Evolutionary conservation across 768 basidiomycete genomes (phyloP).

Genomic region (Megacollybia marginata): DNA sequence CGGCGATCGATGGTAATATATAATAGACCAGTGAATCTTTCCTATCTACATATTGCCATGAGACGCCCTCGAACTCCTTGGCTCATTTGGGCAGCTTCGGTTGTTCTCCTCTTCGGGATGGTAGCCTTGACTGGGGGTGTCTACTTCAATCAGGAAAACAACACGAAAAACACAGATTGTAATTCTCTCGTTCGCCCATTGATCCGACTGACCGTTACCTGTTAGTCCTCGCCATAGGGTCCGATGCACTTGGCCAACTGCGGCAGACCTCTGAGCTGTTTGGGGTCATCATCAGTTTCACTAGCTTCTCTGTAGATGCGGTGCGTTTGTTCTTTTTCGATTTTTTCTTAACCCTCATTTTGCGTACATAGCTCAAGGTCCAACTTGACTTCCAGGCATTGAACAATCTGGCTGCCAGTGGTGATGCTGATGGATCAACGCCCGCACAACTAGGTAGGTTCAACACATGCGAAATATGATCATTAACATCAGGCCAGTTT

Average conservation of each 20-base stretch:
- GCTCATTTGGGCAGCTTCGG: no score
- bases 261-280: background rate
- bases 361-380: background rate
- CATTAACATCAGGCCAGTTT: background rate
- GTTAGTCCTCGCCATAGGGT: background rate
- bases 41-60: no score
- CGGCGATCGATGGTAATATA: no score
- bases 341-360: background rate
- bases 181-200: background rate
- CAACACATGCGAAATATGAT: background rate
- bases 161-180: background rate
- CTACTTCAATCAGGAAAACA: background rate
- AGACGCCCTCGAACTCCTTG: no score
- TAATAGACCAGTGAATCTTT: no score
- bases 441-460: background rate
- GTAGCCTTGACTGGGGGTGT: background rate
- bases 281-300: background rate
- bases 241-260: background rate
- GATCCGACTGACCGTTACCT: background rate
- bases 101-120: background rate
- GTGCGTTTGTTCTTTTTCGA: background rate
- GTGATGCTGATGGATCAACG: background rate
- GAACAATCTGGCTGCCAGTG: background rate
- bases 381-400: background rate
- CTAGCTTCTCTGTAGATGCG: background rate